These are phyloP conservation scores for Coemansia sp. DNA, from an alignment of 192 early-diverging fungal species.

Conservation along the genomic window DNA sequence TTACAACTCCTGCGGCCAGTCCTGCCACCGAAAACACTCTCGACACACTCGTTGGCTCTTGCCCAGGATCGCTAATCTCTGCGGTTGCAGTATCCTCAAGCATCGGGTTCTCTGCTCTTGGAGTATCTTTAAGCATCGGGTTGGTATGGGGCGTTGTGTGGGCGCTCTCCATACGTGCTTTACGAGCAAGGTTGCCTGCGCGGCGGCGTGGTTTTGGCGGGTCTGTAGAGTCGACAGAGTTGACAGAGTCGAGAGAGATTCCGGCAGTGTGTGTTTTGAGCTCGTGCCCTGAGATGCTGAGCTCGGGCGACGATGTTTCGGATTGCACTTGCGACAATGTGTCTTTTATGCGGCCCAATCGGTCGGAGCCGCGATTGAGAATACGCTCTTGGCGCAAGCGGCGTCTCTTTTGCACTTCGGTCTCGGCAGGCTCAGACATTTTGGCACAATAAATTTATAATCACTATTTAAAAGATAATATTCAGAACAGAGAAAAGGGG, in stretches of 20 bases:
- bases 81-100: constrained; percentile 26
- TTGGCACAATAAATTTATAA: not conserved
- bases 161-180: constrained; percentile 31
- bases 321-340: constrained; percentile 38
- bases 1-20: constrained; percentile 24
- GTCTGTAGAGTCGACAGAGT: not conserved
- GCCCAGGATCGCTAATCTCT: constrained; percentile 30
- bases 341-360: constrained; percentile 42
- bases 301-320: constrained; percentile 12
- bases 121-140: too few species aligned
- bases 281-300: not conserved
- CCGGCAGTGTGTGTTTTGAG: constrained; percentile 13
- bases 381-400: constrained; percentile 49
- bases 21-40: constrained; percentile 36
- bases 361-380: constrained; percentile 45
- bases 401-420: constrained; percentile 41
- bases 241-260: constrained; percentile 16
- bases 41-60: not conserved
- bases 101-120: not conserved
- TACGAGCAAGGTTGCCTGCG: constrained; percentile 48
- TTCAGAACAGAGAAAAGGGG: too few species aligned
- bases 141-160: not conserved
- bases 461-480: too few species aligned
- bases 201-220: constrained; percentile 22
- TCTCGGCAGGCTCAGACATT: constrained; percentile 17